Base-by-base conservation (phyloP, 2,329 filamentous ascomycete genomes). In the Thelonectria rubi region DNA sequence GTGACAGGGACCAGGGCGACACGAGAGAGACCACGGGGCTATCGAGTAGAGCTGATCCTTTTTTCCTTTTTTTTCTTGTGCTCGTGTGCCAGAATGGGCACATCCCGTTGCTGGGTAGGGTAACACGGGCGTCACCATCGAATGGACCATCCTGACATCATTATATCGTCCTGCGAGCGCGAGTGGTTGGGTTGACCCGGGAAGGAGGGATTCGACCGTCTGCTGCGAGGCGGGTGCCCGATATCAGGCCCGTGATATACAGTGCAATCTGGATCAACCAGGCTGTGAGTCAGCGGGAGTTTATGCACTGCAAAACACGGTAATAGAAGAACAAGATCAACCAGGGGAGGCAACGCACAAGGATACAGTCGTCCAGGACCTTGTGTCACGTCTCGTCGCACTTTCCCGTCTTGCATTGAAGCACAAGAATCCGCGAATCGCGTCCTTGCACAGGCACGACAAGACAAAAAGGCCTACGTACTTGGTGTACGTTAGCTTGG, bases 1-100 rank as follows among this genome's bases (percentile, higher is more conserved):
- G 8, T 20, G 34, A 52, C 52, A 62, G 43, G 48, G 62, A 55
- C 40, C 39, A 26, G 58, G 49, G 32, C 21, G 30, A 46, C 55
- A 51, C 57, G 57, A 37, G 5, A 39, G 53, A 26, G 56, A 34
- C 43, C 53, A 46, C 49, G 52, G 56, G 57, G 39, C 37, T 45
- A 39, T 37, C 34, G 50, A 21, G 59, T 26, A 43, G 40, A 50
- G 40, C 34, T 14, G 5, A 10, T 40, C 40, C 5, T n/a, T 8
- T 9, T n/a, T 42, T 42, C n/a, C 21, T 58, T 30, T 14, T 17
- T 40, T 32, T 46, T 20, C 39, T n/a, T 20, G 17, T 40, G 39
- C 30, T 45, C 39, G 30, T 21, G 24, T 20, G 15, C 39, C 9
- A 42, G 6, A 17, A 42, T 42, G 39, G 39, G 15, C 17, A 8